Conservation (phyloP, 1,284 basidiomycete species). For the Trametes polyzona region DNA sequence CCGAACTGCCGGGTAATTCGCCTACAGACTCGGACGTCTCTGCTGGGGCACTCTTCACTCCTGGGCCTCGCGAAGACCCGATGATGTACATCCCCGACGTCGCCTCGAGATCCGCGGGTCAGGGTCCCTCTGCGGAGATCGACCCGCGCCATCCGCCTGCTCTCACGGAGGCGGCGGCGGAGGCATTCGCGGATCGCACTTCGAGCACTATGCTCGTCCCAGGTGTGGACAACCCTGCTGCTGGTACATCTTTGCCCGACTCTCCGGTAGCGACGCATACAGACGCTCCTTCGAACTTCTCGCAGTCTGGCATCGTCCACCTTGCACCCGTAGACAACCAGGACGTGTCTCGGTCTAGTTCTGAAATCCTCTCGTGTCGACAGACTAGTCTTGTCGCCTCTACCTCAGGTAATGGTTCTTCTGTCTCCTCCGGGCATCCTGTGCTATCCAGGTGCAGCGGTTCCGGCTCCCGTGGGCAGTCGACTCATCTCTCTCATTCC, state of each 20-base stretch:
- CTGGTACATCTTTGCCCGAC: background rate
- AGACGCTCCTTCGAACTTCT: constrained; percentile 34
- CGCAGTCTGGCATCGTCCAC: constrained; percentile 55
- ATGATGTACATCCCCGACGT: constrained; percentile 14
- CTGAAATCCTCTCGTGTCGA: constrained; percentile 25
- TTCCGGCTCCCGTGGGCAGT: constrained; percentile 12
- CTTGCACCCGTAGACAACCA: constrained; percentile 42
- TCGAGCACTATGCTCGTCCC: constrained; percentile 13
- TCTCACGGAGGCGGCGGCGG: constrained; percentile 35
- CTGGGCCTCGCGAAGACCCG: constrained; percentile 28
- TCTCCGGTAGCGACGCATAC: background rate
- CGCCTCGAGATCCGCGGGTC: background rate
- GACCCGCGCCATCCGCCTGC: constrained; percentile 35
- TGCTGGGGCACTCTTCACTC: constrained; percentile 12
- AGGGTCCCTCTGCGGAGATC: constrained; percentile 18
- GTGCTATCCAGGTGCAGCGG: constrained; percentile 1
- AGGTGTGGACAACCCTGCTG: background rate
- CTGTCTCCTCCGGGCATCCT: background rate
- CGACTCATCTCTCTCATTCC: constrained; percentile 23
- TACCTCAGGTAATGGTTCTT: constrained; percentile 7
- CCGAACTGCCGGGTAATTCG: constrained; percentile 11
- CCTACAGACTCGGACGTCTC: background rate
- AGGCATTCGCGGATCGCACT: constrained; percentile 30
- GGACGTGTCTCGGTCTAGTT: constrained; percentile 20
- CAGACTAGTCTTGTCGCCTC: constrained; percentile 17